Base-by-base conservation (phyloP, 345 rosid species). In the Euphorbia peplus region DNA sequence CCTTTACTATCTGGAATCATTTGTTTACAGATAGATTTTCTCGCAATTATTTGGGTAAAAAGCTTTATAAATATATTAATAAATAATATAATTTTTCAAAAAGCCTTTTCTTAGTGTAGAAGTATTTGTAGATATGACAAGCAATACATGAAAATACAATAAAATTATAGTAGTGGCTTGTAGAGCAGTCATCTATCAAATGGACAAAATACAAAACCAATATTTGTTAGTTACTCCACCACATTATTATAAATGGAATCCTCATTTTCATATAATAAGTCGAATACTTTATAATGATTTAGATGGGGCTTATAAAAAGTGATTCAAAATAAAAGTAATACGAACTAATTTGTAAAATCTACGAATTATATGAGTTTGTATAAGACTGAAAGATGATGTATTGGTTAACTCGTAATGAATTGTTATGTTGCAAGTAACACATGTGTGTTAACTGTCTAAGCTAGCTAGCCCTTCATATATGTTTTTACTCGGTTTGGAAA, bases 1-100 rank as follows among this genome's bases (percentile, higher is more conserved):
- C 32, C 53, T 22, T 11, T 59, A 32, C 67, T 41, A 16, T 18
- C 24, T 66, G 75, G 69, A 70, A 66, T 66, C 79, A 60, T 64
- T 41, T 26, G 48, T 6, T 52, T 54, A 42, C 66, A 26, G 52
- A 37, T 50, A 0, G 60, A 21, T 16, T 1, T 62, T 37, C 37
- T 37, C 42, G 5, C 0, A 21, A 22, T 48, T 51, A 22, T 46
- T 25, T 46, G 39, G 16, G 62, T 46, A 56, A 30, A 56, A 30
- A 19, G 3, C 18, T 9, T 11, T 67, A 7, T 39, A 32, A 32
- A 44, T 44, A 12, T 44, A 8, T 39, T 5, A 2, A 39, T 39
- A 39, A 5, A 12, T 44, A 44, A 7, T 19, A n/a, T 57, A 16
- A 39, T 29, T 8, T 5, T 9, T 24, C 14, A 21, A 25, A 19